These are phyloP conservation scores for Byssochlamys sp. DNA, from an alignment of 2,329 filamentous ascomycete species.

Conservation along the genomic window DNA sequence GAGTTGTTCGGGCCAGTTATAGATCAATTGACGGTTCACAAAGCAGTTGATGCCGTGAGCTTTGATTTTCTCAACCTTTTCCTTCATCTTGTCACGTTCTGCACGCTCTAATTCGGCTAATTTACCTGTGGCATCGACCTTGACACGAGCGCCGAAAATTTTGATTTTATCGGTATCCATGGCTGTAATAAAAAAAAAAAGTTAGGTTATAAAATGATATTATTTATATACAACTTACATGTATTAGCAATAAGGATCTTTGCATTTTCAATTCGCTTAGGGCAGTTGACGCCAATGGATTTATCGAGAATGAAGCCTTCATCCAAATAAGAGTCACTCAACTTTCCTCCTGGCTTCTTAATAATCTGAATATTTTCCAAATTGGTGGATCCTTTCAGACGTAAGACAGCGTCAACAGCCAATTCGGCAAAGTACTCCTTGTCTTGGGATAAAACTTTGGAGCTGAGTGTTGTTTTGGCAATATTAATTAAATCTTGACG, in stretches of 20 bases:
- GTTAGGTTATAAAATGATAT: too few species aligned
- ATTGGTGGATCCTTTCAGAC: conserved; percentile 81
- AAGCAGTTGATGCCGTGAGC: conserved; percentile 99
- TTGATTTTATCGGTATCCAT: conserved; percentile 99
- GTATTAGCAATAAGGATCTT: conserved; percentile 98
- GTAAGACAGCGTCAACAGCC: conserved; percentile 80
- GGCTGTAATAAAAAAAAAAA: too few species aligned
- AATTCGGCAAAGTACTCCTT: conserved; percentile 82
- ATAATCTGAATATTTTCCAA: conserved; percentile 98
- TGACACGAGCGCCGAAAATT: conserved; percentile 94
- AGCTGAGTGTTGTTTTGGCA: conserved; percentile 88
- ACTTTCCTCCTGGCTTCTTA: conserved; percentile 96
- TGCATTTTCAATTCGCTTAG: conserved; percentile 91
- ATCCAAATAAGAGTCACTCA: conserved; percentile 93
- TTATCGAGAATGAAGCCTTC: conserved; percentile 98
- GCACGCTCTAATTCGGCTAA: conserved; percentile 97
- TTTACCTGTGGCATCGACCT: conserved; percentile 92
- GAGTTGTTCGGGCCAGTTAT: conserved; percentile 99
- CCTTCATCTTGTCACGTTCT: conserved; percentile 98
- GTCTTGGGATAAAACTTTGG: conserved; percentile 91
- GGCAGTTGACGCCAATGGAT: conserved; percentile 97
- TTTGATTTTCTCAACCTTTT: conserved; percentile 98
- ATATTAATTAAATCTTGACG: conserved; percentile 82
- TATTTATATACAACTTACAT: too few species aligned
- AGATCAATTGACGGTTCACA: conserved; percentile 97